These are phyloP conservation scores for Talaromyces pinophilus DNA, from an alignment of 2,329 filamentous ascomycete species.

Conservation along the genomic window DNA sequence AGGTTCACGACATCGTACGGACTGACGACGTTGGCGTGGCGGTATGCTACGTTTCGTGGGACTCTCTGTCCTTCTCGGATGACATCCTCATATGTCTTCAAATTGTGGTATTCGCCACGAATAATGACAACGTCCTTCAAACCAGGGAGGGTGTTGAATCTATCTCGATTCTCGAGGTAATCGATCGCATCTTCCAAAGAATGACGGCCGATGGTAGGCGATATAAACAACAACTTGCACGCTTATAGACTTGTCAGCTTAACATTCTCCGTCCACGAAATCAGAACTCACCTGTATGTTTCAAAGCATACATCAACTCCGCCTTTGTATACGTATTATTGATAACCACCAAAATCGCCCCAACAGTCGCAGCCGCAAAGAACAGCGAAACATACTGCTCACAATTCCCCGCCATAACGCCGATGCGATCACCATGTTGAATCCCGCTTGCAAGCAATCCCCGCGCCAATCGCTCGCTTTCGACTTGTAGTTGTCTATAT, in stretches of 20 bases:
- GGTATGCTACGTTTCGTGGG: constrained; percentile 54
- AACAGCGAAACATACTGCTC: constrained; percentile 66
- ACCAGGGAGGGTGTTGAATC: constrained; percentile 23
- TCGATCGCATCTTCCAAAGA: constrained; percentile 54
- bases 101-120: constrained; percentile 56
- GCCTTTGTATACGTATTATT: constrained; percentile 80
- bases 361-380: constrained; percentile 68
- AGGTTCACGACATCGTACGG: constrained; percentile 71
- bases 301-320: constrained; percentile 70
- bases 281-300: constrained; percentile 62
- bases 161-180: constrained; percentile 53
- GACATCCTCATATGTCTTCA: constrained; percentile 62
- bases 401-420: constrained; percentile 69
- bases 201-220: constrained; percentile 65
- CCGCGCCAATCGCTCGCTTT: constrained; percentile 63
- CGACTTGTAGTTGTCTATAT: constrained; percentile 64
- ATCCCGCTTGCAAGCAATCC: constrained; percentile 69
- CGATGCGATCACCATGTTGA: constrained; percentile 67
- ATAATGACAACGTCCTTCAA: constrained; percentile 61
- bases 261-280: too few relatives aligned
- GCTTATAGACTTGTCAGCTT: constrained; percentile 44
- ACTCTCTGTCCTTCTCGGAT: constrained; percentile 55
- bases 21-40: constrained; percentile 57
- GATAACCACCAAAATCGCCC: constrained; percentile 71
- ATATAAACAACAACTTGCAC: constrained; percentile 73